Base-by-base conservation (phyloP, 2,329 filamentous ascomycete genomes). In the Talaromyces verruculosus region DNA sequence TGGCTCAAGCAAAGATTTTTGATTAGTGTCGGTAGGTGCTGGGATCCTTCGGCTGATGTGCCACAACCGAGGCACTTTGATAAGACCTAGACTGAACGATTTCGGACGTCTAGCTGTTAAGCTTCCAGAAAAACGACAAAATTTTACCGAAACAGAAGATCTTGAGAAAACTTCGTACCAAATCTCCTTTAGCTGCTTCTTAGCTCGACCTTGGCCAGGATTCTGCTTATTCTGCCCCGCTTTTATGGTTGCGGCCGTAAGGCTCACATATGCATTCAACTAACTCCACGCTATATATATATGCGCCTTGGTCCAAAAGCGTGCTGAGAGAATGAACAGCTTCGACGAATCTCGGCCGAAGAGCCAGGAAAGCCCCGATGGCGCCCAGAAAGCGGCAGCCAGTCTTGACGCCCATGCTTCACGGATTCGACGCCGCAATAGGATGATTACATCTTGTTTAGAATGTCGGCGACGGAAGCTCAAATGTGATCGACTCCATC, bases 391-490 rank as follows among this genome's bases (percentile, higher is more conserved):
- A 41, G 22, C 53, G 19, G 15, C 37, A 15, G 28, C 62, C 47
- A 53, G 13, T 15, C 35, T 43, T 35, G 51, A 45, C 17, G 17
- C 53, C n/a, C 25, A 59, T 61, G 64, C 41, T 10, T 53, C 51
- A 35, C 41, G 51, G 15, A 41, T 87, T 67, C 83, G 85, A 39
- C 81, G 88, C 53, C 82, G 88, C 59, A 89, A 89, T 78, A 86
- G 88, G 68, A 86, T 89, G 81, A 91, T 91, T 72, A 89, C 86
- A 25, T 89, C 86, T 37, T 91, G 88, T 75, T 81, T 90, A 47
- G 88, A 90, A 76, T 91, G 89, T 73, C 85, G 91, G 41, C 85
- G 89, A 45, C 84, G 90, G 45, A 93, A 93, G 78, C 82, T 92
- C 67, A 91, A 90, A 76, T 93, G 91, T 79, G 88, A 91, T 79